Evolutionary conservation across 495 filamentous ascomycete genomes (phyloP), one percentile per base, ranked within the genome.

Genomic region (Durotheca rogersii): DNA sequence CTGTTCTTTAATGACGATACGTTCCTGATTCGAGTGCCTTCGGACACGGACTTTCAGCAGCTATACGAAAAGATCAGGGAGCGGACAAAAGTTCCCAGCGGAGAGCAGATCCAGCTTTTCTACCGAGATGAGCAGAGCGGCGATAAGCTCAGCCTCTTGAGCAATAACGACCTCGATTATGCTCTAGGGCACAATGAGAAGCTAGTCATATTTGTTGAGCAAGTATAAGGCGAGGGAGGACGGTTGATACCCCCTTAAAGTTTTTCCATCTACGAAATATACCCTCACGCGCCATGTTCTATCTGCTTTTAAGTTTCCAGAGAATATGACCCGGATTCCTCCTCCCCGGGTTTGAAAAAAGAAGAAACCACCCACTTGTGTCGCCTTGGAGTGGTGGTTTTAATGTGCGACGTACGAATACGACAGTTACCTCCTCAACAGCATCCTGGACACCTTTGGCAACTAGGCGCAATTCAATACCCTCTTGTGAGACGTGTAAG

Each of bases 1-100:
- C 84, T 96, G 29, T 91, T 86, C 69, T 94, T 89, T 72, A 81
- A 87, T 54, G 87, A 93, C 58, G 91, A 96, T 54, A 77, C 90
- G 49, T 90, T 96, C 57, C 86, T 91, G 32, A 90, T 98, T 60
- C 84, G 90, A 33, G 85, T 97, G 30, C 88, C 92, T 2, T 77
- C 74, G 3, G 85, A 92, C 32, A 87, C 95, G 56, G 80, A 74
- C 53, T 91, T 86, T 70, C 75, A 78, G 57, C 84, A 88, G 51
- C 78, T 98, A 31, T 85, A 84, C 47, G 90, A 96, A 44, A 89
- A 88, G 60, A 79, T 93, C 21, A 74, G 75, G 38, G 89, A 91
- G 29, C 81, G 89, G 5, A 73, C 90, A 29, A 88, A 87, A 71
- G 81, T 93, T 36, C 61, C 71, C 3, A 66, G 59, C 15, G 73